These are phyloP conservation scores for Gynandropsis gynandra DNA, from an alignment of 345 rosid species.

Conservation along the genomic window DNA sequence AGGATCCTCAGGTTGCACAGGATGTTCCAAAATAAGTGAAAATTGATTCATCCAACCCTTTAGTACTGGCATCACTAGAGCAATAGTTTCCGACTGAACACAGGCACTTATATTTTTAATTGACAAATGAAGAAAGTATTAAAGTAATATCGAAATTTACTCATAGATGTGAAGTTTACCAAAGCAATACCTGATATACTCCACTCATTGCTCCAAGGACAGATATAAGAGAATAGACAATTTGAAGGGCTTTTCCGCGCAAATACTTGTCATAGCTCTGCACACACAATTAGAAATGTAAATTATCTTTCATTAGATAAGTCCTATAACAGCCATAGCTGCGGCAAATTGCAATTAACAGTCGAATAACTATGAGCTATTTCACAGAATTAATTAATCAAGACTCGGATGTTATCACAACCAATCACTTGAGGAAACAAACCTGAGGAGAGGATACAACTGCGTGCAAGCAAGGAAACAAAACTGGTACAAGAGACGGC, in stretches of 20 bases:
- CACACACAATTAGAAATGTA: conserved; percentile 20
- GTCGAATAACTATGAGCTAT: background rate
- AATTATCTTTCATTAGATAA: conserved; percentile 2
- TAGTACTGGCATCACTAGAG: conserved; percentile 52
- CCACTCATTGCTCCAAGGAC: conserved; percentile 81
- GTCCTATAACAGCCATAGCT: conserved; percentile 5
- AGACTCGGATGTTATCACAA: conserved; percentile 3
- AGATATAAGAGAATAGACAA: conserved; percentile 68
- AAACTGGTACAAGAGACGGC: conserved; percentile 60
- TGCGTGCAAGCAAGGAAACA: conserved; percentile 72
- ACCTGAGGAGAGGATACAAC: conserved; percentile 85
- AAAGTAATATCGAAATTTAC: conserved; percentile 14
- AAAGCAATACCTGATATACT: conserved; percentile 57
- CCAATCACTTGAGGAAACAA: conserved; percentile 20
- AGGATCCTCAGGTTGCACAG: conserved; percentile 79
- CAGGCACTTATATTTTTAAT: conserved; percentile 30
- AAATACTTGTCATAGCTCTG: conserved; percentile 68
- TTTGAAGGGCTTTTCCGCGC: conserved; percentile 71
- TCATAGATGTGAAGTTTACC: conserved; percentile 10
- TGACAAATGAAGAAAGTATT: conserved; percentile 22
- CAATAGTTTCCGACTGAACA: conserved; percentile 64
- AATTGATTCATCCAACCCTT: conserved; percentile 73
- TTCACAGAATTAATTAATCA: conserved; percentile 7
- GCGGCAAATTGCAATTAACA: background rate
- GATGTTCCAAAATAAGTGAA: conserved; percentile 53